Conservation (phyloP, 768 basidiomycete genomes). For the Coprinopsis sp. region DNA sequence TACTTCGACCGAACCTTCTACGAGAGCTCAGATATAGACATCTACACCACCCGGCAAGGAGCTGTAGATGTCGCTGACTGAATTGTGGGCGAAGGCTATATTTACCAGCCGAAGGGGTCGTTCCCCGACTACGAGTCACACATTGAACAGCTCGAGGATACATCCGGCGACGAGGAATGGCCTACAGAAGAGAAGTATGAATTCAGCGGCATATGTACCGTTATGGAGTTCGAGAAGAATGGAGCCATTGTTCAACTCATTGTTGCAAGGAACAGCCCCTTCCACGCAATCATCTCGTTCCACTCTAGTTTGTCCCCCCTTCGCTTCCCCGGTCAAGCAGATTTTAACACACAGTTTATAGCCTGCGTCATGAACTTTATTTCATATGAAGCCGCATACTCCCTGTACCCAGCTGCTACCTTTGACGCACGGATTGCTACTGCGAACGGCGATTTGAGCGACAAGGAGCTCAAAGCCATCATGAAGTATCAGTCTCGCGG, state of each 20-base stretch:
- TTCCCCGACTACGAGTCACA: neutral
- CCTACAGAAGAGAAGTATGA: no score
- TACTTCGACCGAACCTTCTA: constrained; percentile 8
- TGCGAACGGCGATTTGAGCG: neutral
- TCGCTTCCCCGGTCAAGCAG: neutral
- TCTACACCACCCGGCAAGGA: neutral
- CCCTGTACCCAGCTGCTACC: constrained; percentile 8
- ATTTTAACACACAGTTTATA: neutral
- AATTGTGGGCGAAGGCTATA: constrained; percentile 6
- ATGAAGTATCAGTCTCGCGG: constrained; percentile 4
- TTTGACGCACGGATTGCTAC: constrained; percentile 5
- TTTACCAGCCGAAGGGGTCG: neutral
- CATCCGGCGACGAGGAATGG: neutral
- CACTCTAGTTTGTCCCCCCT: constrained; percentile 4
- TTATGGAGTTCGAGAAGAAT: neutral
- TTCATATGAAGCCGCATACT: constrained; percentile 6
- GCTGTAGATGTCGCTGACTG: constrained; percentile 1
- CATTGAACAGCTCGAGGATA: neutral
- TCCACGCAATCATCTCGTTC: constrained; percentile 5
- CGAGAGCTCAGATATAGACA: constrained; percentile 6
- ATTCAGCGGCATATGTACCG: neutral
- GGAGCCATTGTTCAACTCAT: constrained; percentile 4
- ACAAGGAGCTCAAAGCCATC: neutral
- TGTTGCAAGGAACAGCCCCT: neutral
- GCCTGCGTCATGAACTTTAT: constrained; percentile 10